phyloP scores from a whole-genome alignment of 2,329 filamentous ascomycete species.

The Claviceps maximensis region DNA sequence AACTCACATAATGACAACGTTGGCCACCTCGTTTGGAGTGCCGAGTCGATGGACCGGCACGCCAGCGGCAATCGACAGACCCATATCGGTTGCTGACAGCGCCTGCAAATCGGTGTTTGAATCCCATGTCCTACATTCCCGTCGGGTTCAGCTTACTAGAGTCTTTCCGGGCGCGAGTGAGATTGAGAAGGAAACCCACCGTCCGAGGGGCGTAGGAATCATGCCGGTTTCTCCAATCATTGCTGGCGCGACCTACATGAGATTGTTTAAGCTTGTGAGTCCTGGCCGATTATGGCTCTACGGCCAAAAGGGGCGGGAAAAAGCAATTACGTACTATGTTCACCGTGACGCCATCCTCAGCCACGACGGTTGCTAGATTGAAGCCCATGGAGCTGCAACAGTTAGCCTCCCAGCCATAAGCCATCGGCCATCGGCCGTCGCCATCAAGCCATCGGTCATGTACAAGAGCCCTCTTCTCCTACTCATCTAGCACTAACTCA shows the following conservation, averaged over 20 bases:
- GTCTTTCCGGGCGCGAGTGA: neutral
- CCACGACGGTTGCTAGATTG: slow-evolving; percentile 5
- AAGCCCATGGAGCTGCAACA: slow-evolving; percentile 5
- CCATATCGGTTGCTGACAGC: slow-evolving; percentile 2
- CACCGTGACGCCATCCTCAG: slow-evolving; percentile 5
- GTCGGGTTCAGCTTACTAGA: neutral
- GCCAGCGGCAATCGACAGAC: slow-evolving; percentile 4
- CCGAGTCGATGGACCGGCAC: slow-evolving; percentile 6
- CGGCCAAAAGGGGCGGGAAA: no score
- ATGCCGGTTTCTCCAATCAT: slow-evolving; percentile 8
- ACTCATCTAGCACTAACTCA: no score
- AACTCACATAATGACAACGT: slow-evolving; percentile 6
- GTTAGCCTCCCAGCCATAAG: neutral
- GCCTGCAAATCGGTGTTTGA: neutral
- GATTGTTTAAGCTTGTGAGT: neutral
- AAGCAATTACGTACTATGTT: slow-evolving; percentile 6
- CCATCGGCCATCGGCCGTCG: neutral
- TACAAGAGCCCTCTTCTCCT: no score
- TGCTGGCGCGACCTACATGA: slow-evolving; percentile 5
- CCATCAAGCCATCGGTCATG: no score
- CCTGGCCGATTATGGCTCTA: no score
- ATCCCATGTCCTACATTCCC: slow-evolving; percentile 2
- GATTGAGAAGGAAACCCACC: neutral
- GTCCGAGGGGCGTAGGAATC: slow-evolving; percentile 5
- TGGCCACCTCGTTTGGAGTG: slow-evolving; percentile 5